Conservation (phyloP, 106 monocot genomes). For the Hemerocallis citrina region DNA sequence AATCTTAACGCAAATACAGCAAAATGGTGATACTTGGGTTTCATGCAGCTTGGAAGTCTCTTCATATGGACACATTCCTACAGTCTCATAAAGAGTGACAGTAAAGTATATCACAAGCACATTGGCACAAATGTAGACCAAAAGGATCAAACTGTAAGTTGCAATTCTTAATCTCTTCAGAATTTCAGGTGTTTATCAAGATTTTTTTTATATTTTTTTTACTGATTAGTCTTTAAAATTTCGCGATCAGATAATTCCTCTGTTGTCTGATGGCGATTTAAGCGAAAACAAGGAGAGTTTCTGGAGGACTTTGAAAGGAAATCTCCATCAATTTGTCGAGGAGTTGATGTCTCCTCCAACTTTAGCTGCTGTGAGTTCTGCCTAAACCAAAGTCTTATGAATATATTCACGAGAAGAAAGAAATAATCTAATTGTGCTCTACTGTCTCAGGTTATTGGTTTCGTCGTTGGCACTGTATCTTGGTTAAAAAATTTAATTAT, state of each 20-base stretch:
- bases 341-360: slow-evolving; percentile 62
- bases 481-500: slow-evolving; percentile 48
- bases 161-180: background rate
- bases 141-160: background rate
- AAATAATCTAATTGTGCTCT: background rate
- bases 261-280: background rate
- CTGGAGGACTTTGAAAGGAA: slow-evolving; percentile 21
- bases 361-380: slow-evolving; percentile 38
- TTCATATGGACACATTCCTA: slow-evolving; percentile 63
- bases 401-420: no score
- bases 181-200: background rate
- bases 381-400: no score
- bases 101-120: slow-evolving; percentile 10
- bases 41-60: slow-evolving; percentile 51
- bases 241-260: slow-evolving; percentile 2
- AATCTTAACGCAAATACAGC: background rate
- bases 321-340: slow-evolving; percentile 22
- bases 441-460: slow-evolving; percentile 48
- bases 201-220: no score
- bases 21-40: background rate
- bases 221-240: background rate
- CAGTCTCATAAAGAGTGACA: slow-evolving; percentile 37
- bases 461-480: slow-evolving; percentile 47
- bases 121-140: background rate
- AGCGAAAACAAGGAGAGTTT: background rate